Conservation (phyloP, 371 early-diverging fungal species). For the Actinomucor elegans region DNA sequence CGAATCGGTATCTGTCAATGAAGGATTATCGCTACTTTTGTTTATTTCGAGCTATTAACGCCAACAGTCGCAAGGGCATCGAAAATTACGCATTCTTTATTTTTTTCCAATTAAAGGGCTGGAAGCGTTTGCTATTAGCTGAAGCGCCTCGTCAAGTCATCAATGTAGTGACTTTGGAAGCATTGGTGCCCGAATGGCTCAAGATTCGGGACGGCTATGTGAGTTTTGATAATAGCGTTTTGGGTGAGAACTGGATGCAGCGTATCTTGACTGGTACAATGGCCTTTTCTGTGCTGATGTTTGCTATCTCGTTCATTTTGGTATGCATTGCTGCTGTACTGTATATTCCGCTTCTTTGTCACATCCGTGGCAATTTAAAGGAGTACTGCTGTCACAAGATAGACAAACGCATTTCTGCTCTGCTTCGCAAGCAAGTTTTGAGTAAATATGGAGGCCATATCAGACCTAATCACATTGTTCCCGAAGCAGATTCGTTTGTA, state of each 20-base stretch:
- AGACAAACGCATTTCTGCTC: slow-evolving; percentile 65
- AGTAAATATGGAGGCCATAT: neutral
- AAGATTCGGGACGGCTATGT: slow-evolving; percentile 17
- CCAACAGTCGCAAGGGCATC: slow-evolving; percentile 55
- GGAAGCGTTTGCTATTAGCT: slow-evolving; percentile 86
- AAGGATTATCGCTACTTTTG: slow-evolving; percentile 77
- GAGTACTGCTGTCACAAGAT: slow-evolving; percentile 92
- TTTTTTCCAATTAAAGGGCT: slow-evolving; percentile 82
- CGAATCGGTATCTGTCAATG: slow-evolving; percentile 62
- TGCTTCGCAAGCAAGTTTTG: slow-evolving; percentile 13
- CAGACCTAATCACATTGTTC: neutral
- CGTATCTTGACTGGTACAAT: slow-evolving; percentile 44
- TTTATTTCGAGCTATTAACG: slow-evolving; percentile 74
- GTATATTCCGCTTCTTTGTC: slow-evolving; percentile 80
- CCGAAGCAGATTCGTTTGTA: neutral
- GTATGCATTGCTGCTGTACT: slow-evolving; percentile 66
- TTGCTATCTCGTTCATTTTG: slow-evolving; percentile 52
- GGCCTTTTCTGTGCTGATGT: slow-evolving; percentile 39
- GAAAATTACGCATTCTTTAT: slow-evolving; percentile 83
- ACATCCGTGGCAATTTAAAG: slow-evolving; percentile 87
- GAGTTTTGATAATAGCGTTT: slow-evolving; percentile 20
- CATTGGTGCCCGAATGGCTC: slow-evolving; percentile 32
- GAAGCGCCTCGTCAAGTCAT: slow-evolving; percentile 86
- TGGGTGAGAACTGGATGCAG: slow-evolving; percentile 25
- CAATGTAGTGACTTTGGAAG: slow-evolving; percentile 37